These are phyloP conservation scores for Bassia scoparia DNA, from an alignment of 148 eudicot genomes.

Conservation along the genomic window DNA sequence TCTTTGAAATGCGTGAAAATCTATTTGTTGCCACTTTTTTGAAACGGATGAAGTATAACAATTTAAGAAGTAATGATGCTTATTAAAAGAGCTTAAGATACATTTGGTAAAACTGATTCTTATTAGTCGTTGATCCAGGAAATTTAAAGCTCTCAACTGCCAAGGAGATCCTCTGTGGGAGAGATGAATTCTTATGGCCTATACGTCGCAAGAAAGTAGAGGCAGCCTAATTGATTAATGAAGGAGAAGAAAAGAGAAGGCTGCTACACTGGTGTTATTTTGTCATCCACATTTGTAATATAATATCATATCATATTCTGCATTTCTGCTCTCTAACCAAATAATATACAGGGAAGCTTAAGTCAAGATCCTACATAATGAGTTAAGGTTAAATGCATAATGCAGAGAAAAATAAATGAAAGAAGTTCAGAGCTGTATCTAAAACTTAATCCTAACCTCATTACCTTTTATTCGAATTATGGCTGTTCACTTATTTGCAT, in stretches of 20 bases:
- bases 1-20: too few relatives aligned
- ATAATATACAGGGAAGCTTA: background rate
- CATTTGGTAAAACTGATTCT: background rate
- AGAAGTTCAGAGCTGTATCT: background rate
- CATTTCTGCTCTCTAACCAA: background rate
- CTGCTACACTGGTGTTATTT: background rate
- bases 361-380: background rate
- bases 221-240: background rate
- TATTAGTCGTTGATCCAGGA: background rate
- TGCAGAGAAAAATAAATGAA: background rate
- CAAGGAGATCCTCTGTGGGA: background rate
- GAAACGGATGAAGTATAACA: too few relatives aligned
- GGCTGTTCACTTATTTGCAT: too few relatives aligned
- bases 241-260: background rate
- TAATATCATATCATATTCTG: too few relatives aligned
- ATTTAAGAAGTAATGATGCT: background rate
- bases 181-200: background rate
- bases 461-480: background rate
- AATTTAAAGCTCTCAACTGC: background rate
- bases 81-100: background rate
- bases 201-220: background rate
- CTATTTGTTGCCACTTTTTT: too few relatives aligned
- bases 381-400: background rate
- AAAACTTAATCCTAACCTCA: background rate
- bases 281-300: background rate